phyloP scores from a whole-genome alignment of 805 yeast species.

The Metschnikowia kunwiensis region DNA sequence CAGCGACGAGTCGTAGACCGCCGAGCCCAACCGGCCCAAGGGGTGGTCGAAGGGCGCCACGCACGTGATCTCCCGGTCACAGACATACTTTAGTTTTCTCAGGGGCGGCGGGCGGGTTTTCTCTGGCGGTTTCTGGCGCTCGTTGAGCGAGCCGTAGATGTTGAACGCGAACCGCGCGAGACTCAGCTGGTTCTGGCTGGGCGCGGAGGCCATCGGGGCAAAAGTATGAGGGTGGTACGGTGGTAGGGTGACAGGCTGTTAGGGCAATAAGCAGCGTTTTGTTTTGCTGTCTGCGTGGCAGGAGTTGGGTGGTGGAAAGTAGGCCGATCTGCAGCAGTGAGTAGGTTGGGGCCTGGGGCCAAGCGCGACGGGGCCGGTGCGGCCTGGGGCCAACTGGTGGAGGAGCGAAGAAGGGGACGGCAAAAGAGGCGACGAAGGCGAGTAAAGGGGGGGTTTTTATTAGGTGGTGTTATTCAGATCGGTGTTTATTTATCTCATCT shows the following conservation, averaged over 20 bases:
- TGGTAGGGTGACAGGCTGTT: too few species aligned
- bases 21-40: constrained; percentile 15
- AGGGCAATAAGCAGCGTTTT: too few species aligned
- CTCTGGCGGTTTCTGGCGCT: constrained; percentile 15
- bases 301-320: too few species aligned
- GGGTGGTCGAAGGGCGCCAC: constrained; percentile 26
- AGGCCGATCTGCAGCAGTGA: too few species aligned
- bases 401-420: too few species aligned
- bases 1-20: constrained; percentile 10
- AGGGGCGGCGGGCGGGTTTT: constrained; percentile 8
- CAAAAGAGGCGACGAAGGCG: too few species aligned
- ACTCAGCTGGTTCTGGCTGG: constrained; percentile 18
- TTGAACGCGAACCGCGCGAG: constrained; percentile 59
- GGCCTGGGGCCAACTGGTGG: too few species aligned
- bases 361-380: too few species aligned
- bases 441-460: too few species aligned
- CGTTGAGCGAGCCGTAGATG: constrained; percentile 47
- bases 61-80: constrained; percentile 25
- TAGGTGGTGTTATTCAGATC: too few species aligned
- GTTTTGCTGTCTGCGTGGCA: neutral
- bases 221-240: neutral
- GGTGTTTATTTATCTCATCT: too few species aligned
- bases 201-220: constrained; percentile 3
- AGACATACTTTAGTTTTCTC: constrained; percentile 18
- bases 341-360: too few species aligned